phyloP scores from a whole-genome alignment of 2,329 filamentous ascomycete species.

The Trichoderma oligosporum region DNA sequence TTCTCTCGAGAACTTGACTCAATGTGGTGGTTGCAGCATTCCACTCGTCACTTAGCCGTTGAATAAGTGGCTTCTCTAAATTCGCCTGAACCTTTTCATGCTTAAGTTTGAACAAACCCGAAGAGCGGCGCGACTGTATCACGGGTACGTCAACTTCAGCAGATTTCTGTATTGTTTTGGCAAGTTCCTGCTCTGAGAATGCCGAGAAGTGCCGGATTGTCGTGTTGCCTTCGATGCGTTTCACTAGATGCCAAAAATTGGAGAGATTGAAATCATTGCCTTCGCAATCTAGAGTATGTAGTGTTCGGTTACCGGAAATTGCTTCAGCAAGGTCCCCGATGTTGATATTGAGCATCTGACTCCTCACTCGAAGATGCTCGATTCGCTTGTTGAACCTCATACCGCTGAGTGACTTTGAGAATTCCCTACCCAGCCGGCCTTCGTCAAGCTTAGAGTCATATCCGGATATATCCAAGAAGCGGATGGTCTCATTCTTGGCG shows the following conservation, averaged over 20 bases:
- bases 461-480: slow-evolving; percentile 54
- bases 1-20: slow-evolving; percentile 36
- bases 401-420: slow-evolving; percentile 48
- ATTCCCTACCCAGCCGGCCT: slow-evolving; percentile 51
- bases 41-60: slow-evolving; percentile 40
- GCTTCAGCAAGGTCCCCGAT: slow-evolving; percentile 51
- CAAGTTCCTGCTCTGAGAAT: slow-evolving; percentile 38
- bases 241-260: slow-evolving; percentile 46
- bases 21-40: slow-evolving; percentile 34
- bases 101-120: slow-evolving; percentile 34
- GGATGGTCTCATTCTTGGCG: slow-evolving; percentile 47
- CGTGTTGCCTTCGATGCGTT: slow-evolving; percentile 41
- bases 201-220: slow-evolving; percentile 45
- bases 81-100: slow-evolving; percentile 31
- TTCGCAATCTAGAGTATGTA: slow-evolving; percentile 52
- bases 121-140: slow-evolving; percentile 31
- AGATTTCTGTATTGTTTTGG: slow-evolving; percentile 34
- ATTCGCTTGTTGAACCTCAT: slow-evolving; percentile 43
- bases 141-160: slow-evolving; percentile 30
- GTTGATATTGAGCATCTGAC: slow-evolving; percentile 53
- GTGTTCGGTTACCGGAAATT: slow-evolving; percentile 45
- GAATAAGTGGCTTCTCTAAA: slow-evolving; percentile 33
- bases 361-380: slow-evolving; percentile 52
- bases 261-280: slow-evolving; percentile 54
- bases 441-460: slow-evolving; percentile 57